Evolutionary conservation across 495 filamentous ascomycete genomes (phyloP).

Genomic region (Penicillium pancosmium): DNA sequence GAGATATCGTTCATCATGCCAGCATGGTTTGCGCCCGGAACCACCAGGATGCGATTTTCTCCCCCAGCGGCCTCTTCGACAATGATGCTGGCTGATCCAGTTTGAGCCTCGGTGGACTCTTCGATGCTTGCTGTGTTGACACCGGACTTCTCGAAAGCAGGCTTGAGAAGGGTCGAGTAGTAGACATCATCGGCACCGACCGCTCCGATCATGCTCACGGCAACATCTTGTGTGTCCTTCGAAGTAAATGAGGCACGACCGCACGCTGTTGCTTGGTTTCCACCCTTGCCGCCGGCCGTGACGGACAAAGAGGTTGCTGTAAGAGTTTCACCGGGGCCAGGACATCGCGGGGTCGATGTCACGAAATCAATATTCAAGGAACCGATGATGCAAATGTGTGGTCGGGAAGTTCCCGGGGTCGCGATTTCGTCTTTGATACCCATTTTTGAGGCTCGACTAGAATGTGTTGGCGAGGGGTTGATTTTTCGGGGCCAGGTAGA

Average conservation of each 20-base stretch:
- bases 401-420: conserved; percentile 1
- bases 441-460: conserved; percentile 5
- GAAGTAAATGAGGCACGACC: conserved; percentile 29
- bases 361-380: conserved; percentile 35
- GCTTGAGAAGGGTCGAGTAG: conserved; percentile 24
- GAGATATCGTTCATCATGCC: conserved; percentile 25
- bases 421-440: conserved; percentile 10
- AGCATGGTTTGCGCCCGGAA: conserved; percentile 69
- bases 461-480: neutral
- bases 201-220: conserved; percentile 29
- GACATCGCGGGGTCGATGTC: conserved; percentile 28
- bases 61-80: conserved; percentile 40
- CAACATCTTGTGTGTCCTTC: conserved; percentile 22
- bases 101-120: conserved; percentile 19
- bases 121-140: conserved; percentile 23
- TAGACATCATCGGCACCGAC: conserved; percentile 29
- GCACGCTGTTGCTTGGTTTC: conserved; percentile 31
- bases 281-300: conserved; percentile 32
- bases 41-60: conserved; percentile 79
- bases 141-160: conserved; percentile 24
- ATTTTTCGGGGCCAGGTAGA: neutral
- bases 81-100: conserved; percentile 30
- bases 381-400: conserved; percentile 29
- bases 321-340: conserved; percentile 28
- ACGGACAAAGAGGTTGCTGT: conserved; percentile 30